phyloP scores from a whole-genome alignment of 352 stramenopile genomes.

The Globisporangium spiculum region DNA sequence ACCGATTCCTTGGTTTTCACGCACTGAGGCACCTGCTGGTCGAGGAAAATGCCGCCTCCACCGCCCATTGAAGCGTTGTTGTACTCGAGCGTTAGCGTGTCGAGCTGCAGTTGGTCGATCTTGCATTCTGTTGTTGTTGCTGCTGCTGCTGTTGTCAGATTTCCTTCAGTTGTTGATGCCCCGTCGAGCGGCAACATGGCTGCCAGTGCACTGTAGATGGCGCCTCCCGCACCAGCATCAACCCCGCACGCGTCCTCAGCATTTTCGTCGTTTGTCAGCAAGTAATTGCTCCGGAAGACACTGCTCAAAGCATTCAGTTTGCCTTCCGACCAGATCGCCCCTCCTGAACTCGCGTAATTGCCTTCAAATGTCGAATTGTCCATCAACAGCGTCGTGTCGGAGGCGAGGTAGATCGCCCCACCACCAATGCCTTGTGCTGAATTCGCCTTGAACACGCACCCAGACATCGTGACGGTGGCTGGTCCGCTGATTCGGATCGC shows the following conservation, averaged over 20 bases:
- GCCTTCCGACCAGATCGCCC: slow-evolving; percentile 9
- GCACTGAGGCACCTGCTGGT: slow-evolving; percentile 9
- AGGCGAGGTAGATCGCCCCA: slow-evolving; percentile 2
- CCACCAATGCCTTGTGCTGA: neutral
- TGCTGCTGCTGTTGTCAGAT: neutral
- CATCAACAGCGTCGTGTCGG: neutral
- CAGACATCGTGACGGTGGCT: neutral
- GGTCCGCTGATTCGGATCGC: slow-evolving; percentile 8
- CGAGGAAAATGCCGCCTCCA: slow-evolving; percentile 16
- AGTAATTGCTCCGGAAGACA: neutral
- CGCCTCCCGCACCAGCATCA: neutral
- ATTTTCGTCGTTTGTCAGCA: neutral
- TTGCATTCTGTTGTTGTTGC: neutral
- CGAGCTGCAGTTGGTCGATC: neutral
- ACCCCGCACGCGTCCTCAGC: neutral
- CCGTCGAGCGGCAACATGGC: neutral
- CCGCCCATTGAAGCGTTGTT: slow-evolving; percentile 16
- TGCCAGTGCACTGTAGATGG: slow-evolving; percentile 8
- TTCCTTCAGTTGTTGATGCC: neutral
- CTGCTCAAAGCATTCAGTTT: neutral
- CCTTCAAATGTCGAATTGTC: slow-evolving; percentile 4
- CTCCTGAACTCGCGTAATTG: neutral
- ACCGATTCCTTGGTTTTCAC: neutral
- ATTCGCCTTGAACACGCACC: slow-evolving; percentile 4
- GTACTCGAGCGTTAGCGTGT: slow-evolving; percentile 3